phyloP scores from a whole-genome alignment of 2,329 filamentous ascomycete genomes.

The Cercospora sesami region DNA sequence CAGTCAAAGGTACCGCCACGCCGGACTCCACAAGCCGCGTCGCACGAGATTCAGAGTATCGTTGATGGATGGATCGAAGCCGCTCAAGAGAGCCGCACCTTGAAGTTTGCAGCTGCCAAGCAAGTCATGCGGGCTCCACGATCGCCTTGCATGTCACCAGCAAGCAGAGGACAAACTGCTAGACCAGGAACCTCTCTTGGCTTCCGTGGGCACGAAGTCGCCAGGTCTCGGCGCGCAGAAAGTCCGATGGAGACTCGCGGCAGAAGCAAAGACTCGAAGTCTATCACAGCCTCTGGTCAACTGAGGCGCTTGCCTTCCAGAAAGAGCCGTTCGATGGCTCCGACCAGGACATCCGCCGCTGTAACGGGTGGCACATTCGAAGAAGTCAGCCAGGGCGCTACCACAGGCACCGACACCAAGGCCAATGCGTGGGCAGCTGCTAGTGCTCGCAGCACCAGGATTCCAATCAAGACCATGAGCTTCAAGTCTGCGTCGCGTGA shows the following conservation, averaged over 20 bases:
- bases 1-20: background rate
- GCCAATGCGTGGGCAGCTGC: slow-evolving; percentile 10
- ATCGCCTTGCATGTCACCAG: background rate
- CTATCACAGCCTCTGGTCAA: background rate
- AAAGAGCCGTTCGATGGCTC: slow-evolving; percentile 1
- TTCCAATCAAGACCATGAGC: slow-evolving; percentile 8
- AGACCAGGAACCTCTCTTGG: background rate
- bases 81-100: slow-evolving; percentile 1
- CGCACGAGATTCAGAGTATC: slow-evolving; percentile 4
- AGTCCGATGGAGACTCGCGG: background rate
- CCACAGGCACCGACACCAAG: background rate
- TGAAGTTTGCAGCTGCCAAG: slow-evolving; percentile 11
- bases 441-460: slow-evolving; percentile 11
- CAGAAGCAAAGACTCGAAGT: background rate
- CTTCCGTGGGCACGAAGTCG: background rate
- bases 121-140: slow-evolving; percentile 5
- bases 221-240: background rate
- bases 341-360: background rate
- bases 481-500: background rate
- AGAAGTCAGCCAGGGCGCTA: background rate
- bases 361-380: background rate
- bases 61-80: slow-evolving; percentile 10
- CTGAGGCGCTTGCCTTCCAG: background rate
- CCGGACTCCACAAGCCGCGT: slow-evolving; percentile 8
- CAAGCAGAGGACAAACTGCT: background rate